Evolutionary conservation across 2,329 filamentous ascomycete genomes (phyloP), one percentile per base, ranked within the genome.

Genomic region (Trichoderma simmonsii): DNA sequence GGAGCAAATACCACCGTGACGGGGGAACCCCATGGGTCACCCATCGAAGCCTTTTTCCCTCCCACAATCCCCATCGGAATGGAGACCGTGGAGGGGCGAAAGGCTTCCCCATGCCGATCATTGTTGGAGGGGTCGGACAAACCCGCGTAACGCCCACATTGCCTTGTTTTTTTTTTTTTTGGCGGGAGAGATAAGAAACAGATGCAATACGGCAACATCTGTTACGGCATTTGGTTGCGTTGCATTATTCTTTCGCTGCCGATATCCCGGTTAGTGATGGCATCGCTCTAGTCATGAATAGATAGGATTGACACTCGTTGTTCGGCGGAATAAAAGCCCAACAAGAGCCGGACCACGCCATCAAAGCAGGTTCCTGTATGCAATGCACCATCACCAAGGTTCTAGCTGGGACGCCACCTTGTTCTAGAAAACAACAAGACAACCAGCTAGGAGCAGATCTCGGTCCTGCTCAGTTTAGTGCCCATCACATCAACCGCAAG

Each of bases 261-360:
- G 56, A 54, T 61, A 54, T 28, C 56, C 56, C 48, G 11, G 21
- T 5, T 7, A 7, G 11, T 14, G 18, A 26, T 21, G 11, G 12
- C 18, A 67, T 28, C 1, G 39, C 54, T 24, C 54, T n/a, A 32
- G 6, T 34, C 30, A 9, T 12, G 21, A 24, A 5, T 28, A 54
- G 32, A 43, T 21, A 21, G 12, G 32, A 30, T 30, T 21, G 24
- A 43, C 24, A 30, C 7, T 36, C 2, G 11, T 7, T 12, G 51
- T 26, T 28, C 28, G 67, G 67, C 34, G 39, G 30, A 70, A 26
- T n/a, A 51, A n/a, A 51, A 8, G 28, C 39, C 48, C 57, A 70
- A n/a, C 66, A 70, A 39, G 30, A 70, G 67, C 67, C 57, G 39
- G 67, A 26, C 67, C 57, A 62, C 67, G 54, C 67, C 67, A 36